Conservation (phyloP, 441 rosid species). For the Omphalea diandra region DNA sequence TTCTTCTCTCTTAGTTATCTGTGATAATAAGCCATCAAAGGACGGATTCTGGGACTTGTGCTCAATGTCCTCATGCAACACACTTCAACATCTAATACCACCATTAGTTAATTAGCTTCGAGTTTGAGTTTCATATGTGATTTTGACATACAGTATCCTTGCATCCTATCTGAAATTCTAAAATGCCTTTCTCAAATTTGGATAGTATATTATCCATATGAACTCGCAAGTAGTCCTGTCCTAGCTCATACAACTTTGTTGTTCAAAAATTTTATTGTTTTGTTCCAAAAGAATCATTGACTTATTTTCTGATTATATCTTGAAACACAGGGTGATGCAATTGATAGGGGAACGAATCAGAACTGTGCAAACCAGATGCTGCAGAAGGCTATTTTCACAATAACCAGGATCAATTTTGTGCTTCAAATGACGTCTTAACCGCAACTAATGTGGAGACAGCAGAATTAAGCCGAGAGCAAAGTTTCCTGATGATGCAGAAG, state of each 20-base stretch:
- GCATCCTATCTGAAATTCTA: background rate
- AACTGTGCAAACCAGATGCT: constrained; percentile 2
- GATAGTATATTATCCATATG: background rate
- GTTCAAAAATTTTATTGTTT: too few relatives aligned
- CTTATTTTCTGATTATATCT: background rate
- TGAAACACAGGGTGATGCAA: constrained; percentile 28
- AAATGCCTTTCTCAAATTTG: background rate
- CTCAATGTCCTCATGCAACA: too few relatives aligned
- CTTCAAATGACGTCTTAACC: background rate
- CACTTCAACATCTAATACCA: too few relatives aligned
- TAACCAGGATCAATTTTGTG: constrained; percentile 13
- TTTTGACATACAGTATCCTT: background rate
- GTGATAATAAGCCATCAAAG: too few relatives aligned
- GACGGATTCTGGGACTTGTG: too few relatives aligned
- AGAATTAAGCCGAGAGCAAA: constrained; percentile 17
- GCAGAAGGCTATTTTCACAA: constrained; percentile 7
- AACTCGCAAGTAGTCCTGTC: too few relatives aligned
- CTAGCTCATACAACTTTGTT: too few relatives aligned
- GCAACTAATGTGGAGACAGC: constrained; percentile 6
- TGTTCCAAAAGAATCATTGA: too few relatives aligned
- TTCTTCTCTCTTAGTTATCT: too few relatives aligned
- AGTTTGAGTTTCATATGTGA: background rate
- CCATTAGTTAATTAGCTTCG: background rate
- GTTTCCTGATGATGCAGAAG: constrained; percentile 7
- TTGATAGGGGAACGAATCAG: constrained; percentile 8